A percentile compares a stretch with the other conserved stretches of the same genome.
Evolutionary conservation across 2,329 filamentous ascomycete genomes (phyloP).

Genomic region (Penicillium corylophilum): DNA sequence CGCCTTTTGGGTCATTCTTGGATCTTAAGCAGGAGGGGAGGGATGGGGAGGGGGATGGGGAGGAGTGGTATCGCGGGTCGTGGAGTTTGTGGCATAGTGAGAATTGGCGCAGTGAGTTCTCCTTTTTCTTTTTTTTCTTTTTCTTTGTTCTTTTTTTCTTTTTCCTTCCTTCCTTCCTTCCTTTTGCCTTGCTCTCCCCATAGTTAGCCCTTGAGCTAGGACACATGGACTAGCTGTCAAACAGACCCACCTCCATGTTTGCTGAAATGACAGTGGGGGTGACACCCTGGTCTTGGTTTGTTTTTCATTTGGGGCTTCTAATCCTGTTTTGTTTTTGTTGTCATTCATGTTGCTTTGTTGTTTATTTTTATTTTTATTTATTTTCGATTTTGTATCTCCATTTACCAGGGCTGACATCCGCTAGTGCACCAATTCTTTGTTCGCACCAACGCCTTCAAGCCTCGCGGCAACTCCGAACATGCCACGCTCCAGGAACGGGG

Average conservation of each 20-base stretch:
- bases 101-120: slow-evolving; percentile 63
- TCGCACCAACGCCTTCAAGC: slow-evolving; percentile 69
- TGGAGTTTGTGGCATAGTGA: slow-evolving; percentile 79
- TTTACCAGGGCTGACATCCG: slow-evolving; percentile 14
- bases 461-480: slow-evolving; percentile 43
- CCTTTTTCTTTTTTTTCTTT: not conserved
- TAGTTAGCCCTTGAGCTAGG: too few species aligned
- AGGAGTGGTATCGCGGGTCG: slow-evolving; percentile 78
- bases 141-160: not conserved
- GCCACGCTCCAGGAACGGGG: slow-evolving; percentile 36
- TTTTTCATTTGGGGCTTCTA: not conserved
- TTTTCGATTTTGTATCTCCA: slow-evolving; percentile 5
- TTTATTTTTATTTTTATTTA: not conserved
- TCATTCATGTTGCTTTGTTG: too few species aligned
- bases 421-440: slow-evolving; percentile 88
- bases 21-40: slow-evolving; percentile 54
- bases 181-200: not conserved
- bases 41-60: slow-evolving; percentile 75
- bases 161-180: not conserved
- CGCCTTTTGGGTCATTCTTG: slow-evolving; percentile 82
- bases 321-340: slow-evolving; percentile 2
- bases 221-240: too few species aligned
- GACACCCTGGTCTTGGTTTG: not conserved
- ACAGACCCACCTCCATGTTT: too few species aligned
- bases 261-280: too few species aligned